A percentile compares a stretch with the other conserved stretches of the same genome.
phyloP scores from a whole-genome alignment of 208 protist species.

The Endotrypanum monterogeii region DNA sequence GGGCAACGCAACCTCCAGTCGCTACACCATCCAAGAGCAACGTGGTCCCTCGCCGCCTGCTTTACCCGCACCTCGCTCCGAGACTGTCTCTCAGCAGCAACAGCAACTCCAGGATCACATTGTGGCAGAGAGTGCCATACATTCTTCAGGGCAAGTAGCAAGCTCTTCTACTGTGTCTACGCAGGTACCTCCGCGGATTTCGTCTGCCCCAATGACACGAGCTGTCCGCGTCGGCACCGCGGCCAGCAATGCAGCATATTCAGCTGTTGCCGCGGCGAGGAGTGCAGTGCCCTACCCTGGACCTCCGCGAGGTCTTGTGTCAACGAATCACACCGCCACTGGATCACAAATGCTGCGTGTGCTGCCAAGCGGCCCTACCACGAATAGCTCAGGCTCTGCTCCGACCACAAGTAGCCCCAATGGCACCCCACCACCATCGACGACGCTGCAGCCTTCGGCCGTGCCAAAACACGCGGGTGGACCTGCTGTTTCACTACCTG shows the following conservation, averaged over 20 bases:
- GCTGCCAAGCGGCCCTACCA: conserved; percentile 5
- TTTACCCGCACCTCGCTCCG: conserved; percentile 27
- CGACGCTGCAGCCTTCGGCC: background rate
- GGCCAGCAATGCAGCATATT: conserved; percentile 10
- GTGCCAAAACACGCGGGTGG: background rate
- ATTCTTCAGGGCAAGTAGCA: background rate
- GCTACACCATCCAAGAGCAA: conserved; percentile 6
- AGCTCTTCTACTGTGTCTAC: background rate
- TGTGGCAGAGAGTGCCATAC: background rate
- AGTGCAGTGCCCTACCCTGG: conserved; percentile 16
- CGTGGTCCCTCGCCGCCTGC: conserved; percentile 21
- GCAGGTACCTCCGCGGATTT: conserved; percentile 29
- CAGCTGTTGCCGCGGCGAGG: background rate
- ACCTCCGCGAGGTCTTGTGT: conserved; percentile 2
- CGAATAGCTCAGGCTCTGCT: background rate
- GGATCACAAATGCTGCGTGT: conserved; percentile 15
- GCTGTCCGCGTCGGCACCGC: conserved; percentile 3
- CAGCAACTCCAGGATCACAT: conserved; percentile 8
- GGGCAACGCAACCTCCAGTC: background rate
- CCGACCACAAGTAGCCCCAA: background rate
- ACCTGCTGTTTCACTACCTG: background rate
- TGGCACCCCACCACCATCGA: conserved; percentile 8
- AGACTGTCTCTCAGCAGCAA: conserved; percentile 13
- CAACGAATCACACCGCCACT: background rate
- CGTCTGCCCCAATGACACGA: conserved; percentile 33